A percentile compares a stretch with the other conserved stretches of the same genome.
phyloP scores from a whole-genome alignment of 371 early-diverging fungal species.

The Syncephalastrum sp. region DNA sequence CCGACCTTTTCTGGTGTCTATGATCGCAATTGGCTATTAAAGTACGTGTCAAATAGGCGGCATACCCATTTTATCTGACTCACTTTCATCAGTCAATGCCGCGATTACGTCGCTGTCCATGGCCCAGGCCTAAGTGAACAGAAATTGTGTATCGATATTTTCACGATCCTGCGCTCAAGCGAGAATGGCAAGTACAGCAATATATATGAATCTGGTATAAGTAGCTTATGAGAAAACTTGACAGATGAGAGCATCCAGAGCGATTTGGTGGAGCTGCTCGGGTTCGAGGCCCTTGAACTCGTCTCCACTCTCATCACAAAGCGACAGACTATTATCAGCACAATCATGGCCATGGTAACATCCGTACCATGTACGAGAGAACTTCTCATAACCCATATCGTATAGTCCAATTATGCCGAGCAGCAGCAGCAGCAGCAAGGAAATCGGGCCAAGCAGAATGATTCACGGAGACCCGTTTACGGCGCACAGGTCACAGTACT shows the following conservation, averaged over 20 bases:
- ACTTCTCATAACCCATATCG: neutral
- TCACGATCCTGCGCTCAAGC: conserved; percentile 55
- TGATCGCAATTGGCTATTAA: conserved; percentile 51
- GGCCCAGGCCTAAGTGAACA: conserved; percentile 24
- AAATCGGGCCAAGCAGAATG: conserved; percentile 10
- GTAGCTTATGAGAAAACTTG: neutral
- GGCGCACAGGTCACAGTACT: conserved; percentile 72
- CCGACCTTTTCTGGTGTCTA: conserved; percentile 13
- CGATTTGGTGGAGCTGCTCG: conserved; percentile 72
- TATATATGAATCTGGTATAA: neutral
- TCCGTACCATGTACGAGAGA: neutral
- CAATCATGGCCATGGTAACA: conserved; percentile 48
- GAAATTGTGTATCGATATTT: conserved; percentile 52
- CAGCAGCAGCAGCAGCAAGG: conserved; percentile 14
- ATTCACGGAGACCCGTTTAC: conserved; percentile 39
- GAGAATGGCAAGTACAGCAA: conserved; percentile 28
- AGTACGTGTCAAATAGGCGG: conserved; percentile 18
- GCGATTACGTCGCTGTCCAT: conserved; percentile 14
- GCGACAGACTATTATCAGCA: conserved; percentile 48
- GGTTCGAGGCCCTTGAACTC: conserved; percentile 73
- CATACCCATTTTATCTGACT: conserved; percentile 2
- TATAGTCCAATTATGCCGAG: conserved; percentile 25
- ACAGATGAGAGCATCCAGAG: conserved; percentile 64
- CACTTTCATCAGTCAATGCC: conserved; percentile 30
- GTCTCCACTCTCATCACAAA: conserved; percentile 53